Evolutionary conservation across 2,329 filamentous ascomycete genomes (phyloP).

Genomic region (Paecilomyces variotii): DNA sequence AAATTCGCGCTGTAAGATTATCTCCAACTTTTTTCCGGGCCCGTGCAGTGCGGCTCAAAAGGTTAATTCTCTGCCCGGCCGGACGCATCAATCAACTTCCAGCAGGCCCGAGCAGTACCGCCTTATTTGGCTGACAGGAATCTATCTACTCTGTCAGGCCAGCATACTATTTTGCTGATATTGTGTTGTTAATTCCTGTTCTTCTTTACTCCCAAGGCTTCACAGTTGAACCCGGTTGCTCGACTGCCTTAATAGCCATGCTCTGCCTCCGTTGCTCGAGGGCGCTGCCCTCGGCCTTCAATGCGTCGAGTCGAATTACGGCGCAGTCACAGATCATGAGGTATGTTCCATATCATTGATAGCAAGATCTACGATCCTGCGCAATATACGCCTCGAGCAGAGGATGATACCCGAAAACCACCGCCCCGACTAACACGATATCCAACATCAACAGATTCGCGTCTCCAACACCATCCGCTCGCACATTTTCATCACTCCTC

Average conservation of each 20-base stretch:
- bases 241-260: slow-evolving; percentile 15
- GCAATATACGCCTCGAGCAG: background rate
- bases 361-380: background rate
- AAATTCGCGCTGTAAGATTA: background rate
- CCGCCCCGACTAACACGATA: background rate
- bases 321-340: background rate
- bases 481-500: slow-evolving; percentile 22
- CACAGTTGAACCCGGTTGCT: background rate
- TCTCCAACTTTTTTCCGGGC: slow-evolving; percentile 1
- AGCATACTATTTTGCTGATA: background rate
- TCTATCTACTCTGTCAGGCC: slow-evolving; percentile 1
- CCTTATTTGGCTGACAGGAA: background rate
- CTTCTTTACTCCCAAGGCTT: background rate
- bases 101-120: background rate
- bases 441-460: background rate
- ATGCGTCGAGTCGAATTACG: slow-evolving; percentile 4
- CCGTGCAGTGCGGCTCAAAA: slow-evolving; percentile 1
- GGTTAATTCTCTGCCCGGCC: background rate
- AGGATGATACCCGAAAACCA: background rate
- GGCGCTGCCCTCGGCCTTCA: slow-evolving; percentile 20
- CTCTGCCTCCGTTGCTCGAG: slow-evolving; percentile 24
- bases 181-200: background rate
- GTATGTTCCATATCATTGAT: background rate
- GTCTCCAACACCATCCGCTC: slow-evolving; percentile 1
- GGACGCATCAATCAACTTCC: background rate